Evolutionary conservation across 306 rosid species (phyloP).

Genomic region (Glycyrrhiza uralensis): DNA sequence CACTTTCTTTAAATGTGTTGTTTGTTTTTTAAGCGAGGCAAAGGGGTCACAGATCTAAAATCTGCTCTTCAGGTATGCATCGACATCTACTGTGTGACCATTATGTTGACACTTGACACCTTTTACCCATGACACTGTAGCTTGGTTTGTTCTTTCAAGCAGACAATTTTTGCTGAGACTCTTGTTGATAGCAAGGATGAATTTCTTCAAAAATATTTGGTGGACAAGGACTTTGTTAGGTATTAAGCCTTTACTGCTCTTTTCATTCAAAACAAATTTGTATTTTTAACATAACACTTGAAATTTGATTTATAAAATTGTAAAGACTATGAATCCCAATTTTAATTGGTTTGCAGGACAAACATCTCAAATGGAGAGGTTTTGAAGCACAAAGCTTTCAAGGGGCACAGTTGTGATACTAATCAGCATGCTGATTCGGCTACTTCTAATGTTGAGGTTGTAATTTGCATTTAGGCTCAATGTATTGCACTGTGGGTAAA

Average conservation of each 20-base stretch:
- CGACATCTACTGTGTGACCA: neutral
- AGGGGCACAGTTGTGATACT: slow-evolving; percentile 29
- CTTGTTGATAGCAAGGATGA: slow-evolving; percentile 76
- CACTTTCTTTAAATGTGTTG: slow-evolving; percentile 10
- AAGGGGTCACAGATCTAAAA: slow-evolving; percentile 82
- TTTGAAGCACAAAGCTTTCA: slow-evolving; percentile 46
- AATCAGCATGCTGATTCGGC: slow-evolving; percentile 35
- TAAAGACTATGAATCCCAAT: neutral
- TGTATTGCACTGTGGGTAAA: neutral
- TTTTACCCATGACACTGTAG: slow-evolving; percentile 7
- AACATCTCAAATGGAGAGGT: slow-evolving; percentile 45
- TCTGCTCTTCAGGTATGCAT: slow-evolving; percentile 69
- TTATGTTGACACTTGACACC: neutral
- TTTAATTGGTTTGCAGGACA: slow-evolving; percentile 50
- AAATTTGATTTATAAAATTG: neutral
- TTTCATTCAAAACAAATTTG: neutral
- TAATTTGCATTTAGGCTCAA: neutral
- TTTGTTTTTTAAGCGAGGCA: slow-evolving; percentile 67
- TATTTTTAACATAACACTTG: neutral
- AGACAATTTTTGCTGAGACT: slow-evolving; percentile 85
- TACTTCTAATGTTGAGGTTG: slow-evolving; percentile 65
- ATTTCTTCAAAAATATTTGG: slow-evolving; percentile 61
- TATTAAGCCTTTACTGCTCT: slow-evolving; percentile 17
- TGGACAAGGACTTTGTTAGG: slow-evolving; percentile 56
- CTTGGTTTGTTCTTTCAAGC: slow-evolving; percentile 33